Evolutionary conservation across 2,329 filamentous ascomycete species (phyloP).

Genomic region (Penicillium polonicum): DNA sequence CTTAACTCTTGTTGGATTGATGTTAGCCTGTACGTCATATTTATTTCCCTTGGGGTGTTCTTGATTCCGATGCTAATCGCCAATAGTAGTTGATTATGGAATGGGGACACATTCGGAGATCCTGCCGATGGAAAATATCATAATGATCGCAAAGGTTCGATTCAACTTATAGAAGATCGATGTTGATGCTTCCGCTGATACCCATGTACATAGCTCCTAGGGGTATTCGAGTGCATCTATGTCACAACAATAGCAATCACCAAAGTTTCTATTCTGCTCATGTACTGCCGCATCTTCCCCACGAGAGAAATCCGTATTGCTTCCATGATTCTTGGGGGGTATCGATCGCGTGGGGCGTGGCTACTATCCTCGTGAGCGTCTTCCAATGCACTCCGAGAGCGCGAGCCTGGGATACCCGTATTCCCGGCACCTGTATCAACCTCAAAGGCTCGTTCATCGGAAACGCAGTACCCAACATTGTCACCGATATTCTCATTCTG

Average conservation of each 20-base stretch:
- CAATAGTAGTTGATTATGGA: constrained; percentile 13
- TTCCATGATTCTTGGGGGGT: constrained; percentile 44
- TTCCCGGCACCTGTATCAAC: constrained; percentile 51
- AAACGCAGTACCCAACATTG: constrained; percentile 46
- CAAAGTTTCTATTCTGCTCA: constrained; percentile 52
- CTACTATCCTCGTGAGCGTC: constrained; percentile 51
- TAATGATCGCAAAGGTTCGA: constrained; percentile 13
- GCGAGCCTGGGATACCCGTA: constrained; percentile 50
- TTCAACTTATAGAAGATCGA: not conserved
- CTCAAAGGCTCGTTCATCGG: constrained; percentile 53
- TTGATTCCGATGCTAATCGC: not conserved
- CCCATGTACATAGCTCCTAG: constrained; percentile 38
- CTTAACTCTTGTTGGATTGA: constrained; percentile 4
- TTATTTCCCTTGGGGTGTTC: not conserved
- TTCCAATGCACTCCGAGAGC: constrained; percentile 55
- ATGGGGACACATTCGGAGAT: constrained; percentile 11
- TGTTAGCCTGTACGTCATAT: constrained; percentile 1
- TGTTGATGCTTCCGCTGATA: not conserved
- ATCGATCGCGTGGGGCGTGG: constrained; percentile 50
- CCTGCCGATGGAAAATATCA: not conserved
- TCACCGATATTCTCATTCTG: constrained; percentile 28
- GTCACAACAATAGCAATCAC: constrained; percentile 51
- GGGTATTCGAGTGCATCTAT: constrained; percentile 41
- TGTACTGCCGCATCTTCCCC: constrained; percentile 56
- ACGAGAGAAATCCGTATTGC: constrained; percentile 46